Evolutionary conservation across 176 grass and related monocot genomes (phyloP).

Genomic region (Triticum urartu): DNA sequence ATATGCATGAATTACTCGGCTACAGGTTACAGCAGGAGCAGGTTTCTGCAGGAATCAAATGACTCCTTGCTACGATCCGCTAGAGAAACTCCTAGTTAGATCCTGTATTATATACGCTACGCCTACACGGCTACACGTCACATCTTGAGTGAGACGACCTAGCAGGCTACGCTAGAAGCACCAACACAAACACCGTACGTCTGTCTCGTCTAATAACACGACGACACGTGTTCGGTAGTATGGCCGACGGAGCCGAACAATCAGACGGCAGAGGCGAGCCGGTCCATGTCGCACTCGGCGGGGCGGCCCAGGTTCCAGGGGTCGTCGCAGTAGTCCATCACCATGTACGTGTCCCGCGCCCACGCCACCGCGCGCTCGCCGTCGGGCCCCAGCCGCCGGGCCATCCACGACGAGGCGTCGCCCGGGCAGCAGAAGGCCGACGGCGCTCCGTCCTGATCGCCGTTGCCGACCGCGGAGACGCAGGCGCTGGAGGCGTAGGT

Average conservation of each 20-base stretch:
- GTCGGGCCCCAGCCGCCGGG: not conserved
- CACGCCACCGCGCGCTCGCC: slow-evolving; percentile 27
- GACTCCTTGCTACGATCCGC: not conserved
- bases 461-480: not conserved
- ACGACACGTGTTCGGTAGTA: not conserved
- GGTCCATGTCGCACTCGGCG: slow-evolving; percentile 37
- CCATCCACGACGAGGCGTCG: slow-evolving; percentile 26
- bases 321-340: slow-evolving; percentile 53
- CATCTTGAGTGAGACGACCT: not conserved
- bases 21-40: not conserved
- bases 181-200: not conserved
- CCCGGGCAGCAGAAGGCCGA: slow-evolving; percentile 14
- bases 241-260: not conserved
- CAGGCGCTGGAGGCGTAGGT: slow-evolving; percentile 32
- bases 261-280: not conserved
- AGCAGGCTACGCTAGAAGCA: too few relatives aligned
- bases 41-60: not conserved
- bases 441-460: not conserved
- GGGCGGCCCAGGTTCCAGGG: not conserved
- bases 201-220: too few relatives aligned
- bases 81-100: not conserved
- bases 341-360: slow-evolving; percentile 36
- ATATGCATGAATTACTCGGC: not conserved
- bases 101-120: not conserved
- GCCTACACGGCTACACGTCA: not conserved